Evolutionary conservation across 306 rosid species (phyloP).

Genomic region (Amphicarpaea edgeworthii): DNA sequence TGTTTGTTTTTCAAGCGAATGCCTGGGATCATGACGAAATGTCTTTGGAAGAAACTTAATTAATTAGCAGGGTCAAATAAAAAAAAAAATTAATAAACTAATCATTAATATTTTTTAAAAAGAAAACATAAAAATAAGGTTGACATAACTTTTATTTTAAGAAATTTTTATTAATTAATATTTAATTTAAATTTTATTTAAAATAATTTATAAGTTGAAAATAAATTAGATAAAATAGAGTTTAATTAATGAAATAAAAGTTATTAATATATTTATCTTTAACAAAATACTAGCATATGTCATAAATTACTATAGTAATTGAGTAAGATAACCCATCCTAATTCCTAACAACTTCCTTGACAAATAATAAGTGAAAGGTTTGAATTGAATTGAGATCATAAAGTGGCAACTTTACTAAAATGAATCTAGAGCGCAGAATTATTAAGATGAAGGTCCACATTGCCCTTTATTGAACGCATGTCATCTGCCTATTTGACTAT

Average conservation of each 20-base stretch:
- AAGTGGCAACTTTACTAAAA: constrained; percentile 2
- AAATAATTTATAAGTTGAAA: too few relatives aligned
- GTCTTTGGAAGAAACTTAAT: background rate
- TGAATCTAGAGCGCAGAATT: background rate
- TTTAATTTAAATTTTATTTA: too few relatives aligned
- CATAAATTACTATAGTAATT: background rate
- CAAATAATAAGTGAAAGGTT: constrained; percentile 25
- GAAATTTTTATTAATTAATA: too few relatives aligned
- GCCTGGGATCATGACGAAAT: too few relatives aligned
- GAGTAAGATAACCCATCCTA: background rate
- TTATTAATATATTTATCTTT: too few relatives aligned
- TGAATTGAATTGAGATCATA: background rate
- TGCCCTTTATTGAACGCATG: background rate
- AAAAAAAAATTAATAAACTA: too few relatives aligned
- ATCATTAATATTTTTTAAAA: too few relatives aligned
- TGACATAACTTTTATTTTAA: too few relatives aligned
- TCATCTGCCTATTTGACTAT: background rate
- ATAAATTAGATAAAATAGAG: too few relatives aligned
- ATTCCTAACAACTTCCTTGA: constrained; percentile 33
- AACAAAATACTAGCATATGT: background rate
- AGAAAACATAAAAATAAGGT: too few relatives aligned
- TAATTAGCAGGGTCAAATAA: background rate
- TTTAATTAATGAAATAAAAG: too few relatives aligned
- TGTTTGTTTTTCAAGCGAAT: too few relatives aligned
- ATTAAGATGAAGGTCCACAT: background rate